Base-by-base conservation (phyloP, 2,329 filamentous ascomycete genomes). In the Chaetomium olivaceum region DNA sequence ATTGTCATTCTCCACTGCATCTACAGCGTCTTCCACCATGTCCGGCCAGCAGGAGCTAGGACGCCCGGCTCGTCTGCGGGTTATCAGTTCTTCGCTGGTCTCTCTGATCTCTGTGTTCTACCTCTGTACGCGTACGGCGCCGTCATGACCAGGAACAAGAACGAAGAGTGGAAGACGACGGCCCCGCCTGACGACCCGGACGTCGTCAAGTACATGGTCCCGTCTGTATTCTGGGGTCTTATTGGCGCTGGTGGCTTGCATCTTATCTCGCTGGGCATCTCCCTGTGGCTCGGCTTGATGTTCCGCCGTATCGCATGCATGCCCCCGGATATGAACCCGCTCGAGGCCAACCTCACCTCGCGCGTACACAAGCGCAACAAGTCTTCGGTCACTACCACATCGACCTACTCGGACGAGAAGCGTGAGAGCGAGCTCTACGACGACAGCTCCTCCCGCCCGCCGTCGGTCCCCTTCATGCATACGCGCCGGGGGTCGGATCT, bases 311-410 rank as follows among this genome's bases (percentile, higher is more conserved):
- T 98, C 72, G 83, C 88, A 5, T 82, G 84, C 23, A 84, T 97
- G 76, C 94, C 94, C 6, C 93, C 94, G 0, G 94, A 98, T 74
- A 92, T 97, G 91, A 98, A 98, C 75, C 94, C 94, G 1, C 83
- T 98, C 16, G 93, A 97, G 75, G 87, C 91, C 70, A 89, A 94
- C 73, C 80, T 96, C 65, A 97, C 93, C 1, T 88, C 91, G 12
- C 86, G 89, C 27, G 80, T 78, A 64, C 92, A 96, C 78, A 93
- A 93, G 81, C 87, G 90, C 74, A 93, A 91, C 76, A 87, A 85
- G 76, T 85, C 83, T 1, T 87, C 84, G 1, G 73, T 86, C 31
- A 78, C 80, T 4, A 85, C 81, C 2, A 74, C 75, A 7, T 79
- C 78, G 69, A 83, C 78, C 11, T 71, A 76, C 62, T 73, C 73